Evolutionary conservation across 106 monocot species (phyloP).

Genomic region (Dendrobium officinale): DNA sequence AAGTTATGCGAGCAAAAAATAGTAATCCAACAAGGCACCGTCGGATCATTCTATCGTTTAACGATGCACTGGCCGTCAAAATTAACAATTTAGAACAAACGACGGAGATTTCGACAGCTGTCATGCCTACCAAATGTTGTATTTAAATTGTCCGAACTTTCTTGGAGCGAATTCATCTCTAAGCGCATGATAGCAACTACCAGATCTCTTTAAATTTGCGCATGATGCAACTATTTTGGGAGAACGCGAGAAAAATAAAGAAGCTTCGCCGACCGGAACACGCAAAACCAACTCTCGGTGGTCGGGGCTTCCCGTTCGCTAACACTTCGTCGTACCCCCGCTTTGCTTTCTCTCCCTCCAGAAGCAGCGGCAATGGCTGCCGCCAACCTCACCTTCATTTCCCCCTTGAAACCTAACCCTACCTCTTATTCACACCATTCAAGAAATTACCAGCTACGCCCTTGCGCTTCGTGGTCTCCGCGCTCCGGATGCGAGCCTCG

Average conservation of each 20-base stretch:
- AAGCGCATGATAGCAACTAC: not conserved
- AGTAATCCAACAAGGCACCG: not conserved
- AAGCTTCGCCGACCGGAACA: not conserved
- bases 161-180: not conserved
- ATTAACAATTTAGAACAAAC: no score
- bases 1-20: no score
- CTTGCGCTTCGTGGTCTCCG: not conserved
- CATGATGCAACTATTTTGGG: not conserved
- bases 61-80: not conserved
- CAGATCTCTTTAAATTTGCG: not conserved
- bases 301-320: not conserved
- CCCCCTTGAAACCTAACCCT: constrained; percentile 18
- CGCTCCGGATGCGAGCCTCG: not conserved
- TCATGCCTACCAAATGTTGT: not conserved
- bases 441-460: not conserved
- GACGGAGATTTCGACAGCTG: not conserved
- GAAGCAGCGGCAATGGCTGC: constrained; percentile 12
- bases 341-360: not conserved
- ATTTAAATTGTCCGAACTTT: not conserved
- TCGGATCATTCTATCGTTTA: not conserved
- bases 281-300: not conserved
- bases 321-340: not conserved
- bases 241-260: not conserved
- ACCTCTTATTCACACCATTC: constrained; percentile 1
- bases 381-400: constrained; percentile 14